Evolutionary conservation across 2,329 filamentous ascomycete genomes (phyloP).

Genomic region (Alternaria solani): DNA sequence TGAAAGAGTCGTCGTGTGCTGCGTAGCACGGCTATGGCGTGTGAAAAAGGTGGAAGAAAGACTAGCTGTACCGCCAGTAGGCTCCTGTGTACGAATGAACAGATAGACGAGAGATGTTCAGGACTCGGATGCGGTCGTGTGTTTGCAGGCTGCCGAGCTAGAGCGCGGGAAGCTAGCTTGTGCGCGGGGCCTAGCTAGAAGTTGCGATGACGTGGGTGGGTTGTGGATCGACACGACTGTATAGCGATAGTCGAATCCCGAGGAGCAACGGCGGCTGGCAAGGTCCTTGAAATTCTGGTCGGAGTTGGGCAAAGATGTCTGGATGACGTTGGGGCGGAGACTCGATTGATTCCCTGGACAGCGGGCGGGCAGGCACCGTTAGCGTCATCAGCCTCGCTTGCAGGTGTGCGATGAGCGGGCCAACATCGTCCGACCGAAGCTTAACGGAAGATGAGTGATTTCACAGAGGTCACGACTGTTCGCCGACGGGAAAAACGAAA

Average conservation of each 20-base stretch:
- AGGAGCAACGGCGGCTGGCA: conserved; percentile 7
- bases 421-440: conserved; percentile 9
- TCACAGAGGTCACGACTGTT: background rate
- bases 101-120: conserved; percentile 22
- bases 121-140: conserved; percentile 43
- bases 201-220: conserved; percentile 33
- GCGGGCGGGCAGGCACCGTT: conserved; percentile 23
- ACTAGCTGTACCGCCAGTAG: conserved; percentile 20
- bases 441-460: background rate
- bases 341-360: conserved; percentile 33
- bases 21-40: conserved; percentile 28
- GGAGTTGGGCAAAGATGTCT: conserved; percentile 38
- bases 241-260: conserved; percentile 12
- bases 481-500: background rate
- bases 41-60: conserved; percentile 14
- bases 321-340: conserved; percentile 46
- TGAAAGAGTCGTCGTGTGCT: conserved; percentile 48
- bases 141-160: conserved; percentile 45
- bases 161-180: conserved; percentile 46
- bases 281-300: conserved; percentile 19
- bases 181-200: conserved; percentile 39
- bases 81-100: conserved; percentile 23
- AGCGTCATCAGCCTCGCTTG: conserved; percentile 27
- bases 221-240: conserved; percentile 1
- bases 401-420: conserved; percentile 8